These are phyloP conservation scores for Trichoderma sp. DNA, from an alignment of 2,329 filamentous ascomycete genomes.

Conservation along the genomic window DNA sequence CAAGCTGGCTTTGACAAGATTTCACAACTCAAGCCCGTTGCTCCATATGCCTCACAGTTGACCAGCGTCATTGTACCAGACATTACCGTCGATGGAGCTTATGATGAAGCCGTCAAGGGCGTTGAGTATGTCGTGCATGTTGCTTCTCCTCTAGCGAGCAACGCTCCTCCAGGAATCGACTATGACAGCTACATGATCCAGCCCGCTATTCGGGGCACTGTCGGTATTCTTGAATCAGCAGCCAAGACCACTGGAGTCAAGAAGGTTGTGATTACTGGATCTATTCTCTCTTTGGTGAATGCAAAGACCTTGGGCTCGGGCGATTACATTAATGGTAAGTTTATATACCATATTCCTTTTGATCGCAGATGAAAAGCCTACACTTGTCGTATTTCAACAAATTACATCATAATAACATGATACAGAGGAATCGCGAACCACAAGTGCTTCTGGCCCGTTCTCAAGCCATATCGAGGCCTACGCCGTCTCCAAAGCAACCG, in stretches of 20 bases:
- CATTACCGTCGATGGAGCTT: constrained; percentile 36
- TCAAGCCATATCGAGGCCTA: constrained; percentile 34
- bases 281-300: constrained; percentile 27
- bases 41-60: constrained; percentile 21
- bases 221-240: constrained; percentile 38
- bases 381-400: neutral
- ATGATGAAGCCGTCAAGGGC: constrained; percentile 37
- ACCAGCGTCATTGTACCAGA: constrained; percentile 36
- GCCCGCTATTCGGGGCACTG: constrained; percentile 37
- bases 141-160: constrained; percentile 27
- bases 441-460: constrained; percentile 26
- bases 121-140: constrained; percentile 36
- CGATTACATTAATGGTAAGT: constrained; percentile 1
- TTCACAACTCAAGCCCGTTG: constrained; percentile 16
- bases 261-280: constrained; percentile 44
- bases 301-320: neutral
- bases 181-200: constrained; percentile 28
- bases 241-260: constrained; percentile 32
- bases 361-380: neutral
- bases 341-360: neutral
- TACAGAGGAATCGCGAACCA: neutral
- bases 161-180: constrained; percentile 11
- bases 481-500: constrained; percentile 35
- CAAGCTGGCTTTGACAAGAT: constrained; percentile 22
- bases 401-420: neutral